Base-by-base conservation (phyloP, 2,329 filamentous ascomycete genomes). In the Calonectria crousiana region DNA sequence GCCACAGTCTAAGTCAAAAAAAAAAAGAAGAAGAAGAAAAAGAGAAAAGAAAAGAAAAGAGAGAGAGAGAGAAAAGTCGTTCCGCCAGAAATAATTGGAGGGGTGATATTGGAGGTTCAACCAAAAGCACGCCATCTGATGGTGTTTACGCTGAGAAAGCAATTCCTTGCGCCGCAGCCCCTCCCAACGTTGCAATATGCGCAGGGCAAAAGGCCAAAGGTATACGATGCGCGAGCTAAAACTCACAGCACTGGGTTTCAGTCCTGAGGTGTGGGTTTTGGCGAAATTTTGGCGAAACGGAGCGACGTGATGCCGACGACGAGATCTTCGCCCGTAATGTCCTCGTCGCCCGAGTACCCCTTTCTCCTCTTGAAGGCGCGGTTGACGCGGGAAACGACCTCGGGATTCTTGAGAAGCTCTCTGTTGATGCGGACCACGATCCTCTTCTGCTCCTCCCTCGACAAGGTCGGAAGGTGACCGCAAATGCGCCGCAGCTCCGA, bases 401-500 rank as follows among this genome's bases (percentile, higher is more conserved):
- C 56, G 16, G 26, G 32, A 14, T 62, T 8, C 23, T 36, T 41
- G 34, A 28, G 26, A 14, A 62, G 34, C 32, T 62, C 56, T 34
- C 56, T 41, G 56, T 62, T 28, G 23, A 62, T 16, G 8, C 56
- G 23, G 1, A 38, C 56, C 23, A 62, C 56, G 26, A 62, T 62
- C 23, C 11, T 41, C 56, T 41, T 62, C 36, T 62, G 56, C 34
- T 62, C 56, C 34, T 62, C 56, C 4, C 34, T 14, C 6, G 36
- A 20, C 34, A 62, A 14, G 6, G 34, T 62, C 36, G 34, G 34
- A 23, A 62, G 56, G 36, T 62, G 38, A 4, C 32, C 23, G 36
- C 56, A 62, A 23, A 62, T 62, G 56, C 32, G 56, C 14, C 56
- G 34, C n/a, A 62, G 56, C 23, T 62, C 56, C 20, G 56, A 62